Evolutionary conservation across 1,139 yeast genomes (phyloP), one percentile per base, ranked within the genome.

Genomic region (Yamadazyma diddensiae): DNA sequence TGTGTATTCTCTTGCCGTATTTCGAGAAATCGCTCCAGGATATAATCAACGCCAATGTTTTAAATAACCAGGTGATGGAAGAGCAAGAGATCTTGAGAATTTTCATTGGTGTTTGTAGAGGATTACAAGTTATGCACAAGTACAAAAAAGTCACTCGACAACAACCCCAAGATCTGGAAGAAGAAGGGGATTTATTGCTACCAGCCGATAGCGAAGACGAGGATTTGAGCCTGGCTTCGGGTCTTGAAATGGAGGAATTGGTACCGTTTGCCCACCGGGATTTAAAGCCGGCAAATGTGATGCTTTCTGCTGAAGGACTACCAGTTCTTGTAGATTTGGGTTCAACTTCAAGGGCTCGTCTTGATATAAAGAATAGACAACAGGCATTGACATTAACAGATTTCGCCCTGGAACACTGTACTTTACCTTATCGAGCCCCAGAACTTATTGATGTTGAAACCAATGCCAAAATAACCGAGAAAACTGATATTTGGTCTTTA

Each of bases 251-350:
- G 38, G 71, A 70, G 29, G 83, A 79, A 37, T 59, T 76, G 25
- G 66, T 73, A 2, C 85, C 94, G 1, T 87, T 73, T 55, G 94
- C 95, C 0, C 97, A 88, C 54, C 65, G 88, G 39, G 96, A 88
- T 53, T 60, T 90, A 35, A 88, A 87, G 48, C 97, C 97, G 0
- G 94, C 92, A 1, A 88, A 87, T 51, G 77, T 88, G 15, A 82
- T 88, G 92, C 60, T 88, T 7, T 73, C 84, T 1, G 74, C 79
- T 16, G 81, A 79, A 38, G 87, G 87, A 1, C 55, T 74, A 6
- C 94, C 95, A 0, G 88, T 88, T 2, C 64, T 90, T 33, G 82
- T 86, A 48, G 97, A 90, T 49, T 62, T 90, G 36, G 96, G 97
- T 3, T 82, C 94, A 9, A 81, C 92, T 50, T 60, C 80, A 2